Percentiles rank a stretch among this genome's conserved stretches.
Evolutionary conservation across 1,284 basidiomycete species (phyloP).

Genomic region (Ceratobasidium sp.): DNA sequence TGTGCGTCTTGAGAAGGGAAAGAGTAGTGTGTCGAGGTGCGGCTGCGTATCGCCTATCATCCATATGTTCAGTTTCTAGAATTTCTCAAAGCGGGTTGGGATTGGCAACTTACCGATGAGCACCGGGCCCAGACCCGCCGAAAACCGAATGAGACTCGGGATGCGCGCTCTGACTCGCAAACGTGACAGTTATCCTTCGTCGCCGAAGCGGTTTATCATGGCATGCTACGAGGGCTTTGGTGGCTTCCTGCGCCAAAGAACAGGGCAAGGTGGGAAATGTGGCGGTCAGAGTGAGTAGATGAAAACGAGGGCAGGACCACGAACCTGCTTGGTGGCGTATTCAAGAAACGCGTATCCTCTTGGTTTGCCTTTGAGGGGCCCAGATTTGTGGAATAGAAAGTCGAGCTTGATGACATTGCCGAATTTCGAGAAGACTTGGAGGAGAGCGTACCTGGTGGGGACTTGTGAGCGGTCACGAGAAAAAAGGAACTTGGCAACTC

Average conservation of each 20-base stretch:
- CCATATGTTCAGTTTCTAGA: conserved; percentile 38
- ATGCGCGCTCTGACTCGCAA: conserved; percentile 78
- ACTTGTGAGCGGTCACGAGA: not conserved
- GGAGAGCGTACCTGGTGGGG: conserved; percentile 75
- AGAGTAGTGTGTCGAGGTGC: conserved; percentile 82
- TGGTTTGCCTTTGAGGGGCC: conserved; percentile 88
- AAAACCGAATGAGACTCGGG: conserved; percentile 54
- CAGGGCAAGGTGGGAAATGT: conserved; percentile 39
- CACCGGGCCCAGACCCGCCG: conserved; percentile 22
- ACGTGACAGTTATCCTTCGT: conserved; percentile 86
- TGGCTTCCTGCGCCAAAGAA: conserved; percentile 74
- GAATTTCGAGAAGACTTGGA: conserved; percentile 90
- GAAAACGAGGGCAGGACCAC: conserved; percentile 54
- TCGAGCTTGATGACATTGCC: conserved; percentile 94
- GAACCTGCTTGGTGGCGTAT: conserved; percentile 80
- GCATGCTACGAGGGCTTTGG: conserved; percentile 77
- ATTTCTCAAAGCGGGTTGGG: too few species aligned
- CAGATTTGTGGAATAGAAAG: conserved; percentile 94
- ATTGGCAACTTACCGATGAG: conserved; percentile 27
- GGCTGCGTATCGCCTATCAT: conserved; percentile 60
- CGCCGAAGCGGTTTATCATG: conserved; percentile 87
- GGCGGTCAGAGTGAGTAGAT: conserved; percentile 47
- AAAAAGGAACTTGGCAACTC: conserved; percentile 53
- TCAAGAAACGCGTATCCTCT: conserved; percentile 96
- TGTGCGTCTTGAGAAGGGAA: conserved; percentile 82